Conservation (phyloP, 164 flowering plant genomes). For the Piper betle region DNA sequence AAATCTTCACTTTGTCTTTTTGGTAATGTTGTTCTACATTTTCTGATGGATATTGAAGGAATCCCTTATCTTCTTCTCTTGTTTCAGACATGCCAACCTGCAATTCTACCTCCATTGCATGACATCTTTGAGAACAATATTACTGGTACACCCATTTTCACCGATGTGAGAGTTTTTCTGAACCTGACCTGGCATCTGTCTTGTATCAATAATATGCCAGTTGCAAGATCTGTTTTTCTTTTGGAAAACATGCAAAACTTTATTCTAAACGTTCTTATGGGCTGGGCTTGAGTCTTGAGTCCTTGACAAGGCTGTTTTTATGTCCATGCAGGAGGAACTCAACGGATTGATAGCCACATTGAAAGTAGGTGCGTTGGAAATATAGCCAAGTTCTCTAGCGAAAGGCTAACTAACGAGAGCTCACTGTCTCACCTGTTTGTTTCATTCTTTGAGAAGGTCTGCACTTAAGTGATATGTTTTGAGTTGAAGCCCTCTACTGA, state of each 20-base stretch:
- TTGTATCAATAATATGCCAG: too few species aligned
- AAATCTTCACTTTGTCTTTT: not conserved
- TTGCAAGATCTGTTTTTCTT: too few species aligned
- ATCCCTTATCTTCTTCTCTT: conserved; percentile 2
- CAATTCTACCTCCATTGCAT: conserved; percentile 79
- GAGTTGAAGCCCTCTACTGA: not conserved
- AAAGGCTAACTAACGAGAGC: conserved; percentile 33
- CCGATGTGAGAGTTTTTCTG: not conserved
- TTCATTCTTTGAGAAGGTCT: conserved; percentile 73
- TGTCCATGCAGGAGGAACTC: conserved; percentile 63
- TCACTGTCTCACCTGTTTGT: conserved; percentile 60
- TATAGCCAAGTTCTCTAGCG: conserved; percentile 36
- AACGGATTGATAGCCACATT: conserved; percentile 34
- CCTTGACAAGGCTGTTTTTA: not conserved
- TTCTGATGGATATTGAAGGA: not conserved
- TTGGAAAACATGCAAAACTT: not conserved
- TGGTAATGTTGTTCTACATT: conserved; percentile 5
- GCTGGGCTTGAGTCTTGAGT: not conserved
- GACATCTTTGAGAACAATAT: conserved; percentile 66
- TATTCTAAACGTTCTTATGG: not conserved
- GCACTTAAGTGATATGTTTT: not conserved
- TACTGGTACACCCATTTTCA: conserved; percentile 10
- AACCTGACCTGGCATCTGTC: too few species aligned
- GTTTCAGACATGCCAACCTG: conserved; percentile 70
- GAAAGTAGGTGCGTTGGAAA: conserved; percentile 34